These are phyloP conservation scores for Centaurea solstitialis DNA, from an alignment of 129 eudicot genomes.

Conservation along the genomic window DNA sequence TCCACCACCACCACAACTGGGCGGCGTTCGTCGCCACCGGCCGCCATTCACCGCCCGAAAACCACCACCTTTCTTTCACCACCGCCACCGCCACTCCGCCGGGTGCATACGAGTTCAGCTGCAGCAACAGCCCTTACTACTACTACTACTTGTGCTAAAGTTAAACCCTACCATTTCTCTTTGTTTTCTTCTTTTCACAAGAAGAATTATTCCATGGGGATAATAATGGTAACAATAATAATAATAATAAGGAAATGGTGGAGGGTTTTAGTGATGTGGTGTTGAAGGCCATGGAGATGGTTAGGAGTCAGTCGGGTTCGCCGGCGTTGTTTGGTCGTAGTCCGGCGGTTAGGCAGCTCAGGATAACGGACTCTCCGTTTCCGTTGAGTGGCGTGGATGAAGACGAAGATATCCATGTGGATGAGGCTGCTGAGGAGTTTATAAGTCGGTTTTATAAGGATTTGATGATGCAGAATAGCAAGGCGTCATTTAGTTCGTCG, in stretches of 20 bases:
- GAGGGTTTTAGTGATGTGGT: conserved; percentile 16
- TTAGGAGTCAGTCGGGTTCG: conserved; percentile 44
- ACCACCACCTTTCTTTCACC: conserved; percentile 5
- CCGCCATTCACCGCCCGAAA: not conserved
- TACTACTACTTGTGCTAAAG: not conserved
- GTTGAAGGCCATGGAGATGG: conserved; percentile 50
- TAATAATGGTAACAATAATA: too few species aligned
- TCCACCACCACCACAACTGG: conserved; percentile 53
- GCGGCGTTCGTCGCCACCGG: conserved; percentile 6
- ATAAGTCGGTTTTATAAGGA: conserved; percentile 52
- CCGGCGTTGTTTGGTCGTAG: conserved; percentile 63
- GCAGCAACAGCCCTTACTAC: conserved; percentile 44
- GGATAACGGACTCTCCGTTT: conserved; percentile 80
- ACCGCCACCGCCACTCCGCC: conserved; percentile 29
- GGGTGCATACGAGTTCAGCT: conserved; percentile 68
- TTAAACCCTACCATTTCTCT: conserved; percentile 13
- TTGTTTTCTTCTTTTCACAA: conserved; percentile 42
- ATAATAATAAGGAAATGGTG: not conserved
- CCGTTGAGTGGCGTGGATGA: conserved; percentile 30
- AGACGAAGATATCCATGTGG: conserved; percentile 40
- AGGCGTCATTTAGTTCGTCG: conserved; percentile 8
- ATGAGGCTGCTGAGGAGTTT: conserved; percentile 66
- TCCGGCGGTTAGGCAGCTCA: conserved; percentile 64
- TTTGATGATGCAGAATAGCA: conserved; percentile 49
- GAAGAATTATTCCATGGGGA: conserved; percentile 23